Evolutionary conservation across 1,284 basidiomycete genomes (phyloP), one percentile per base, ranked within the genome.

Genomic region (Irpex lacteus): DNA sequence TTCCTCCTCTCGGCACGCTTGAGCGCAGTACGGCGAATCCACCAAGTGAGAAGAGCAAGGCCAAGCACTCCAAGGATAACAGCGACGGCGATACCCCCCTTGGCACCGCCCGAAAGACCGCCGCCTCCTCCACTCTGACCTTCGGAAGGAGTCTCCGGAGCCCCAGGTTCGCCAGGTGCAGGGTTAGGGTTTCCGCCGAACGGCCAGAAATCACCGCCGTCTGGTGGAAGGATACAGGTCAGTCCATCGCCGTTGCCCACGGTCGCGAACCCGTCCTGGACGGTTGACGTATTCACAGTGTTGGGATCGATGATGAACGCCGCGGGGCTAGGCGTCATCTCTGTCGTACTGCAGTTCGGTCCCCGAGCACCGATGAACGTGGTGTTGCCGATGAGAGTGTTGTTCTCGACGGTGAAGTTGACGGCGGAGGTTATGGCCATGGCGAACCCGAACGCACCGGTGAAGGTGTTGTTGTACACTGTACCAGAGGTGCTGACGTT

Each of bases 301-400:
- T 74, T 81, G 55, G 74, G 72, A 65, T 88, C 84, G 56, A 86
- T 73, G 63, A 92, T 80, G 71, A 90, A 91, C 3, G 88, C 75
- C 32, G 80, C 78, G 18, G 89, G 83, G 5, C 71, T 65, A 32
- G 90, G 85, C 18, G 82, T 79, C n/a, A 73, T 69, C 64, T 86
- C 81, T 18, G 72, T 76, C 13, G 77, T 69, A 19, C 82, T 86
- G 75, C 92, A 94, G 70, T 92, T 91, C 1, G 85, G 85, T 1
- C 90, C 90, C 13, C 82, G 82, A 6, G 79, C 79, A 54, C 92
- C 91, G 67, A 94, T 89, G 74, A 94, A 94, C 4, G 90, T 86
- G 3, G 86, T 87, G 73, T 94, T 94, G 11, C 87, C 89, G 11
- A 84, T 61, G 55, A 95, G 79, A 2, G 76, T 69, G 74, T 94